Base-by-base conservation (phyloP, 1,284 basidiomycete genomes). In the Marasmius tenuissimus region DNA sequence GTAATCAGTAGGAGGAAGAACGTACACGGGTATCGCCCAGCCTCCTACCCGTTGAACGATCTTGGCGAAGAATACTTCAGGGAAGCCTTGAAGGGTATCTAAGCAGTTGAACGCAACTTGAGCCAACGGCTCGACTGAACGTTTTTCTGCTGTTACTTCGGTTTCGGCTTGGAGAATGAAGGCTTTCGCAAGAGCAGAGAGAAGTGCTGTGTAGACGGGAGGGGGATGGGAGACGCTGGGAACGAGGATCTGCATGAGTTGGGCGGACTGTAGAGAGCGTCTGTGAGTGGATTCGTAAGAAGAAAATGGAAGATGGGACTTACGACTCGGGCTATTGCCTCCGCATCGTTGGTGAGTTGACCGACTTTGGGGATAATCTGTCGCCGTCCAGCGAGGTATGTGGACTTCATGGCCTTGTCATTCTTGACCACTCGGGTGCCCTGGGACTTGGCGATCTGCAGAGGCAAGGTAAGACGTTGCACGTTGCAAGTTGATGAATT, bases 151-250 rank as follows among this genome's bases (percentile, higher is more conserved):
- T 1, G 92, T 80, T 6, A 98, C 94, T 75, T 99, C 97, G 0
- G 90, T 92, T 76, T 98, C 96, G 7, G 96, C 96, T 79, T 98
- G 97, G 39, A 92, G 84, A 50, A 98, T 86, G 61, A 99, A 87
- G 40, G 89, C 83, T 72, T 98, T 99, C 58, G 93, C 81, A 22
- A 97, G 83, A 20, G 96, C 92, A 27, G 93, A 96, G 27, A 97
- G 84, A 16, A 92, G 83, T 66, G 94, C 93, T 54, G 82, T 76
- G 74, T 96, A 97, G 11, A 89, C 77, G 9, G 74, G 71, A 66
- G 70, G 74, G 22, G 75, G 78, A 65, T 76, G 80, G 62, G 79
- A 68, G 68, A 76, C 54, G 69, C 78, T 54, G 83, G 81, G 68
- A 85, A 78, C 58, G 47, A 89, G 75, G 16, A 97, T 83, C 65